phyloP scores from a whole-genome alignment of 805 yeast species.

The Barnettozyma californica region DNA sequence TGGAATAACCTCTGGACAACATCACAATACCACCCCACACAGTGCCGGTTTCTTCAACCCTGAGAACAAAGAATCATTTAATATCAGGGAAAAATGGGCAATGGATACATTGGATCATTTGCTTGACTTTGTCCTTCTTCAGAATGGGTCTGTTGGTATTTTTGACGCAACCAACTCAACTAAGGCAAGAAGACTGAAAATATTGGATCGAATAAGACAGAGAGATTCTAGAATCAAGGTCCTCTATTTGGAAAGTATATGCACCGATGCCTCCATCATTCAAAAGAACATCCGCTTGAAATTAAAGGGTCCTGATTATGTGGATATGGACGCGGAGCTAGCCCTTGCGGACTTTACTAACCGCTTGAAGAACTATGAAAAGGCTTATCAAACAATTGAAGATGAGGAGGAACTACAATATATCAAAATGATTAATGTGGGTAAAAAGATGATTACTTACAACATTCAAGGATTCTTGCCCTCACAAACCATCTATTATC shows the following conservation, averaged over 20 bases:
- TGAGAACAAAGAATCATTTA: conserved; percentile 55
- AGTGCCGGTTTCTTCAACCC: conserved; percentile 86
- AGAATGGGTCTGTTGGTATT: conserved; percentile 88
- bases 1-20: not conserved
- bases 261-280: conserved; percentile 72
- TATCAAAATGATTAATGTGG: conserved; percentile 94
- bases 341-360: conserved; percentile 82
- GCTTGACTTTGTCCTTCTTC: conserved; percentile 72
- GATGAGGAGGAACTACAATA: conserved; percentile 74
- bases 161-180: conserved; percentile 84
- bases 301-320: conserved; percentile 89
- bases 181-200: conserved; percentile 53
- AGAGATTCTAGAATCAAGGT: conserved; percentile 67
- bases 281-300: conserved; percentile 82
- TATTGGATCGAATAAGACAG: conserved; percentile 50
- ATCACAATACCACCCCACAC: conserved; percentile 37
- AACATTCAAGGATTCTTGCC: conserved; percentile 86
- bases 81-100: conserved; percentile 90
- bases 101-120: conserved; percentile 85
- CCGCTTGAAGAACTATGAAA: conserved; percentile 76
- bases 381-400: conserved; percentile 86
- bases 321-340: conserved; percentile 70
- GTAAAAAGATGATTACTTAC: conserved; percentile 87
- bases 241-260: conserved; percentile 78
- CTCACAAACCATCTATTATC: conserved; percentile 87